Conservation (phyloP, 192 early-diverging fungal genomes). For the Lobulomyces angularis region DNA sequence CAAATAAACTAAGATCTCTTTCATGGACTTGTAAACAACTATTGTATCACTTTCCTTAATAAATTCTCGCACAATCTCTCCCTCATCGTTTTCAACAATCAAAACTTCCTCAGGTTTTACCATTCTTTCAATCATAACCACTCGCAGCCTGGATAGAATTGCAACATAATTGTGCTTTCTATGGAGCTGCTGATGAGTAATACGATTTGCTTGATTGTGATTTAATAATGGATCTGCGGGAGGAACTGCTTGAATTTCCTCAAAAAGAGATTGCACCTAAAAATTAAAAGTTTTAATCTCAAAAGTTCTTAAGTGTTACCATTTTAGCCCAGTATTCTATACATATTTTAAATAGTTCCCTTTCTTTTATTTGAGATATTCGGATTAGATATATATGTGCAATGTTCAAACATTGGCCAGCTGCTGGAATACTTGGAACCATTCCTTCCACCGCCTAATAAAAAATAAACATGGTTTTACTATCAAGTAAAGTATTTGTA, state of each 20-base stretch:
- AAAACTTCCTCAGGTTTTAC: constrained; percentile 97
- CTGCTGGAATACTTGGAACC: no score
- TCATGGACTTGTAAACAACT: constrained; percentile 94
- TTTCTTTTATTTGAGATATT: constrained; percentile 84
- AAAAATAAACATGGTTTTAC: not conserved
- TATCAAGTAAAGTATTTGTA: not conserved
- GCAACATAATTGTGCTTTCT: constrained; percentile 77
- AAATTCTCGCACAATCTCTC: constrained; percentile 95
- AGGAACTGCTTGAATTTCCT: constrained; percentile 60
- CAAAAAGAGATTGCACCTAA: no score
- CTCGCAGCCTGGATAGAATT: constrained; percentile 70
- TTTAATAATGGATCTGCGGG: constrained; percentile 26
- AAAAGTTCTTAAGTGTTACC: constrained; percentile 28
- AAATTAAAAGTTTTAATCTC: no score
- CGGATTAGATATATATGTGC: constrained; percentile 85
- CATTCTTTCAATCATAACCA: constrained; percentile 98
- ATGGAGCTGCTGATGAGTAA: constrained; percentile 14
- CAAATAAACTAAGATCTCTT: constrained; percentile 91
- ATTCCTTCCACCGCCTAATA: constrained; percentile 19
- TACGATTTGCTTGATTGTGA: constrained; percentile 51
- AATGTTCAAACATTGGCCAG: constrained; percentile 18
- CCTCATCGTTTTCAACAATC: constrained; percentile 97
- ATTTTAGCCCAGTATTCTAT: constrained; percentile 95
- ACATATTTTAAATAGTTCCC: constrained; percentile 96
- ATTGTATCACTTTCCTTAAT: constrained; percentile 98